These are phyloP conservation scores for Jasminum sambac DNA, from an alignment of 257 asterid genomes.

Conservation along the genomic window DNA sequence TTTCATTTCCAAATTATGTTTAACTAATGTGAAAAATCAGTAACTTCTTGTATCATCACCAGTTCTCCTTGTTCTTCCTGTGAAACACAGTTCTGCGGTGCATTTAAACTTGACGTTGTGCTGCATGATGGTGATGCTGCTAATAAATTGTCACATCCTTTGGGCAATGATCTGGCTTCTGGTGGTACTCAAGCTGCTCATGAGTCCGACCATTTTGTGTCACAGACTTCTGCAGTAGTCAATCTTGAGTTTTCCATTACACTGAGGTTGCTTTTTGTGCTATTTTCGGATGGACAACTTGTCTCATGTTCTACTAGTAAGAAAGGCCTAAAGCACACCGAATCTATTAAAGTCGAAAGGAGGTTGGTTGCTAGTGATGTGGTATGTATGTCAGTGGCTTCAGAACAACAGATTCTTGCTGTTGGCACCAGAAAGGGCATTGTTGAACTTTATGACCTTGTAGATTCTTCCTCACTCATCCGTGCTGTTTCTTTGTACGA, in stretches of 20 bases:
- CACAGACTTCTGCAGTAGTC: slow-evolving; percentile 54
- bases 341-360: slow-evolving; percentile 68
- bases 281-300: slow-evolving; percentile 80
- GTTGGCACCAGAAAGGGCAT: slow-evolving; percentile 86
- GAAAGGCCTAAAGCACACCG: slow-evolving; percentile 77
- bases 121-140: slow-evolving; percentile 42
- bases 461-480: slow-evolving; percentile 70
- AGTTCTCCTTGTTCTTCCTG: slow-evolving; percentile 14
- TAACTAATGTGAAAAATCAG: slow-evolving; percentile 16
- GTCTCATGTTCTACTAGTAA: slow-evolving; percentile 80
- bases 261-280: slow-evolving; percentile 68
- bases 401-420: slow-evolving; percentile 96
- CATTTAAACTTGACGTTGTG: slow-evolving; percentile 56
- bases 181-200: slow-evolving; percentile 44
- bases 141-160: slow-evolving; percentile 45
- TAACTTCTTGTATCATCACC: slow-evolving; percentile 11
- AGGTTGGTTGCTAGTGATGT: slow-evolving; percentile 71
- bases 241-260: slow-evolving; percentile 71
- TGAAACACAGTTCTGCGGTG: slow-evolving; percentile 71
- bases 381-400: slow-evolving; percentile 86
- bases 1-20: neutral
- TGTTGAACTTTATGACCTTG: slow-evolving; percentile 87
- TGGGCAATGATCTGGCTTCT: slow-evolving; percentile 63
- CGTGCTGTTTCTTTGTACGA: slow-evolving; percentile 86
- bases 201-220: slow-evolving; percentile 34